Conservation (phyloP, 2,329 filamentous ascomycete genomes). For the Kalmusia sp. region DNA sequence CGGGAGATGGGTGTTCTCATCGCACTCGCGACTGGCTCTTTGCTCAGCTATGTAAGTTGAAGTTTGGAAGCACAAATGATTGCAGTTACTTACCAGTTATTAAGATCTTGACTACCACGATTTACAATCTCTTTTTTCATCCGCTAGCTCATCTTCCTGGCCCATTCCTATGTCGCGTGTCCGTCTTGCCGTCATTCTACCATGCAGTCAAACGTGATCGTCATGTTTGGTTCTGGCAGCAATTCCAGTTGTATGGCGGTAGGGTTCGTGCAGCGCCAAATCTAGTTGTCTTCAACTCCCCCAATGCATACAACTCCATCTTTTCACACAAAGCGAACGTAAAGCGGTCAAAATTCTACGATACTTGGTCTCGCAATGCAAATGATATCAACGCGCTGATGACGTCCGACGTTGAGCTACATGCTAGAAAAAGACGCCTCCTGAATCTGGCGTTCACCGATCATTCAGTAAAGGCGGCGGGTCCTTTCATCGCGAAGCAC, state of each 20-base stretch:
- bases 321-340: slow-evolving; percentile 33
- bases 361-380: slow-evolving; percentile 14
- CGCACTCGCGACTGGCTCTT: too few species aligned
- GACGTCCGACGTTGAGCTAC: slow-evolving; percentile 10
- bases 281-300: slow-evolving; percentile 72
- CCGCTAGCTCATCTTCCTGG: slow-evolving; percentile 14
- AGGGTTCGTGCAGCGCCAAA: slow-evolving; percentile 21
- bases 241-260: slow-evolving; percentile 21
- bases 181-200: slow-evolving; percentile 15
- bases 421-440: slow-evolving; percentile 19
- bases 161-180: slow-evolving; percentile 12
- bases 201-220: slow-evolving; percentile 21
- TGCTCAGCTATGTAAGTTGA: too few species aligned
- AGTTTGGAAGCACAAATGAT: too few species aligned
- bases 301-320: slow-evolving; percentile 52
- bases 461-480: slow-evolving; percentile 16
- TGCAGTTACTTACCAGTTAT: too few species aligned
- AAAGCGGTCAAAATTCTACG: slow-evolving; percentile 20
- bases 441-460: slow-evolving; percentile 26
- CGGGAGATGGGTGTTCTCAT: too few species aligned
- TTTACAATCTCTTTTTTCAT: slow-evolving; percentile 21
- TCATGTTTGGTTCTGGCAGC: slow-evolving; percentile 20
- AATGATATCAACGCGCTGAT: slow-evolving; percentile 19
- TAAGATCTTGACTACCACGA: too few species aligned
- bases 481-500: slow-evolving; percentile 17